Percentiles rank a stretch among this genome's conserved stretches.
phyloP scores from a whole-genome alignment of 345 rosid species.

The Gossypium stocksii region DNA sequence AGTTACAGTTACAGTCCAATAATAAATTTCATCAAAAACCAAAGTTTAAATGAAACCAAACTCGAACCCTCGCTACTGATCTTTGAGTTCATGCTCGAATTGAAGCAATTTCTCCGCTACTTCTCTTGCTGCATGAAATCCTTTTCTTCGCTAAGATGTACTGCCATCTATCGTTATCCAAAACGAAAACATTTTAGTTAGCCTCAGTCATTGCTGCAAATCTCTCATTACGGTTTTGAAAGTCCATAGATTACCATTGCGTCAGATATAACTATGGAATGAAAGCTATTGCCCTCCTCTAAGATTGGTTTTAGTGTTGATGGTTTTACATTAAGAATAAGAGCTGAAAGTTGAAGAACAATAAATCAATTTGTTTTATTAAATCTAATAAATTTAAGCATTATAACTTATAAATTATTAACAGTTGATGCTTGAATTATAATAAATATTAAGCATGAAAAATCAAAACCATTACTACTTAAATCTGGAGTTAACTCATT shows the following conservation, averaged over 20 bases:
- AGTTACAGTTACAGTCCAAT: slow-evolving; percentile 21
- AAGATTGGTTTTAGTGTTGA: background rate
- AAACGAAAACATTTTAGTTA: background rate
- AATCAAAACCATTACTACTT: too few species aligned
- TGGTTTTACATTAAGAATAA: too few species aligned
- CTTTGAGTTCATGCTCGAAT: slow-evolving; percentile 84
- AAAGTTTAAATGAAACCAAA: background rate
- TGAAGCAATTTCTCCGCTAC: slow-evolving; percentile 50
- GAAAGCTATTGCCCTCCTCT: background rate
- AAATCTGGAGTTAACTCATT: too few species aligned
- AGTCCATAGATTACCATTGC: background rate
- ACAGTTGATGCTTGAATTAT: too few species aligned
- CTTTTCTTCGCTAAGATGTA: slow-evolving; percentile 51
- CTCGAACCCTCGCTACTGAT: slow-evolving; percentile 34
- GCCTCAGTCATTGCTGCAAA: background rate
- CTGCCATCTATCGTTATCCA: slow-evolving; percentile 41
- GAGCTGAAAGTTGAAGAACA: too few species aligned
- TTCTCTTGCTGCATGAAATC: slow-evolving; percentile 55
- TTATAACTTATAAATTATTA: too few species aligned
- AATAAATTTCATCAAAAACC: background rate
- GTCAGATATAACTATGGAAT: background rate
- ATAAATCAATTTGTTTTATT: too few species aligned
- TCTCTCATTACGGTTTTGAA: background rate
- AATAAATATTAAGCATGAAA: too few species aligned
- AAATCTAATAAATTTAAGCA: too few species aligned